Percentiles rank a stretch among this genome's conserved stretches.
phyloP scores from a whole-genome alignment of 164 flowering plant genomes.

The Sextonia rubra region DNA sequence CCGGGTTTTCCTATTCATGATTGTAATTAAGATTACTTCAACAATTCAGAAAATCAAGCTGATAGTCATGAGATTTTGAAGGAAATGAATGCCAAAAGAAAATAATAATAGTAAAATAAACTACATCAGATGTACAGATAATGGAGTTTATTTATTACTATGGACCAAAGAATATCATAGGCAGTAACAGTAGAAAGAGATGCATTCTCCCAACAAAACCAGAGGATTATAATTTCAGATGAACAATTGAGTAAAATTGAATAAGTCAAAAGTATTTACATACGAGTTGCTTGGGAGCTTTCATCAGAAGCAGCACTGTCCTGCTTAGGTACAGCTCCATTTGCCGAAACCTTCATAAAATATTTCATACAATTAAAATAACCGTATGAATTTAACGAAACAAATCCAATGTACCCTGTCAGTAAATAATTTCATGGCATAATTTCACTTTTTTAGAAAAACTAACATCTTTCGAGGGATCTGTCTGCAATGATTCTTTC shows the following conservation, averaged over 20 bases:
- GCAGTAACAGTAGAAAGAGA: not conserved
- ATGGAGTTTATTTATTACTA: not conserved
- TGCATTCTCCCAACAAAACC: not conserved
- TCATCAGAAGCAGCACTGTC: slow-evolving; percentile 22
- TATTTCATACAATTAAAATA: slow-evolving; percentile 8
- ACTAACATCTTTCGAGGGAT: slow-evolving; percentile 34
- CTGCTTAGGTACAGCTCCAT: slow-evolving; percentile 55
- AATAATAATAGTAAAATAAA: not conserved
- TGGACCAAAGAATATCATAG: not conserved
- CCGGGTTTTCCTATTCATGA: slow-evolving; percentile 36
- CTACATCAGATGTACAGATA: not conserved
- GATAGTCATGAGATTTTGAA: not conserved
- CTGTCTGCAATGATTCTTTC: slow-evolving; percentile 33
- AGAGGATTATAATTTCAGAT: not conserved
- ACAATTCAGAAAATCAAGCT: not conserved
- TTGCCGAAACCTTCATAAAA: slow-evolving; percentile 47
- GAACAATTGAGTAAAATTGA: not conserved
- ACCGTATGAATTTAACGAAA: not conserved
- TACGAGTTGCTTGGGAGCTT: slow-evolving; percentile 28
- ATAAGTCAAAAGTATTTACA: not conserved
- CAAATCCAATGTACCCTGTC: not conserved
- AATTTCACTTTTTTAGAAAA: slow-evolving; percentile 40
- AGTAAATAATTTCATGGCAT: slow-evolving; percentile 3
- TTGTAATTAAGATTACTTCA: slow-evolving; percentile 1
- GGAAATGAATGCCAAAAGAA: not conserved